These are phyloP conservation scores for Auricularia heimuer DNA, from an alignment of 768 basidiomycete genomes.

Conservation along the genomic window DNA sequence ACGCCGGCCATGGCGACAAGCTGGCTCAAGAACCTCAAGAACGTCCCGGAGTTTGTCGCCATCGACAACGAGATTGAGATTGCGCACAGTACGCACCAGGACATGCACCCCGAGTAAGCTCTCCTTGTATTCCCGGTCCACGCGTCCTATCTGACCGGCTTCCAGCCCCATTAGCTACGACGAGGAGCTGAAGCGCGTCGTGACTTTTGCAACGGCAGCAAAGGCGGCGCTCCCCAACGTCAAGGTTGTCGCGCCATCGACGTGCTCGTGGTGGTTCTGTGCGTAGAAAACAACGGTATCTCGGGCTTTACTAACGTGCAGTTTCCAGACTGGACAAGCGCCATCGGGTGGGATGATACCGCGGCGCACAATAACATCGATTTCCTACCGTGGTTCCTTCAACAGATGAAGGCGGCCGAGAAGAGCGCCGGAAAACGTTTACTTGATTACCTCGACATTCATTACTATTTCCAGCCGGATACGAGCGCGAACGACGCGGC, in stretches of 20 bases:
- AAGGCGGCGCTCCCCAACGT: slow-evolving; percentile 37
- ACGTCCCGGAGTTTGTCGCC: slow-evolving; percentile 39
- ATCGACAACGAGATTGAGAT: slow-evolving; percentile 54
- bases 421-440: slow-evolving; percentile 29
- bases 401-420: slow-evolving; percentile 35
- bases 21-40: slow-evolving; percentile 36
- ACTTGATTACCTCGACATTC: slow-evolving; percentile 47
- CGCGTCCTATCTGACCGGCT: not conserved
- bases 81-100: slow-evolving; percentile 41
- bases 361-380: slow-evolving; percentile 42
- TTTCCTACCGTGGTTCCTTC: slow-evolving; percentile 48
- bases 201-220: slow-evolving; percentile 30
- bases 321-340: slow-evolving; percentile 42
- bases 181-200: slow-evolving; percentile 39
- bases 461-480: slow-evolving; percentile 45
- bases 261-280: slow-evolving; percentile 23
- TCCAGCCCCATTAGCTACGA: slow-evolving; percentile 37
- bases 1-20: slow-evolving; percentile 33
- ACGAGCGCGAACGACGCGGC: slow-evolving; percentile 43
- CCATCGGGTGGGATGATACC: slow-evolving; percentile 37
- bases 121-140: not conserved
- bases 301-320: slow-evolving; percentile 20
- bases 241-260: slow-evolving; percentile 37
- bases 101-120: slow-evolving; percentile 42
- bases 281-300: slow-evolving; percentile 10